Percentiles rank a stretch among this genome's conserved stretches.
These are phyloP conservation scores for Stephanodiscus triporus DNA, from an alignment of 108 stramenopile species.

Conservation along the genomic window DNA sequence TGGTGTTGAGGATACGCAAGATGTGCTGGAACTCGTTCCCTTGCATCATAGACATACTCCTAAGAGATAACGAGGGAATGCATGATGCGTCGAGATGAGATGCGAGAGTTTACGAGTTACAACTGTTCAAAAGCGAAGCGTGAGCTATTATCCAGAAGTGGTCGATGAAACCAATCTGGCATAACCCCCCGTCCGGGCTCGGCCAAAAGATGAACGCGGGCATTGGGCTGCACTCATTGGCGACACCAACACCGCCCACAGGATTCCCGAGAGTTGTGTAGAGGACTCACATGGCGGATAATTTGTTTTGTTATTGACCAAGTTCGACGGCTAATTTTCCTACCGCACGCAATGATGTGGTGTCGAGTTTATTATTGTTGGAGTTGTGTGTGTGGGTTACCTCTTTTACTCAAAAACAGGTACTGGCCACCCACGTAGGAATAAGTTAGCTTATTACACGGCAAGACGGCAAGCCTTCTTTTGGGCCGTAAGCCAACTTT, in stretches of 20 bases:
- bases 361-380: not conserved
- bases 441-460: not conserved
- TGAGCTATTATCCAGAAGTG: not conserved
- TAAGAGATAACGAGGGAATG: not conserved
- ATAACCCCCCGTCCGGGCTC: not conserved
- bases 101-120: not conserved
- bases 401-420: not conserved
- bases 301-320: constrained; percentile 37
- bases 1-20: constrained; percentile 99
- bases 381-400: not conserved
- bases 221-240: not conserved
- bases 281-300: constrained; percentile 45
- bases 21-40: constrained; percentile 99
- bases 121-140: not conserved
- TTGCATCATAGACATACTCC: constrained; percentile 86
- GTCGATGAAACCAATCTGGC: not conserved
- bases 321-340: constrained; percentile 19
- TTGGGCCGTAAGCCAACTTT: not conserved
- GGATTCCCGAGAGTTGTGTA: not conserved
- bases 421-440: constrained; percentile 4
- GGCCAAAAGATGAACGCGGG: not conserved
- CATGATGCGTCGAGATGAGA: not conserved
- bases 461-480: not conserved
- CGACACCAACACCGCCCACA: not conserved
- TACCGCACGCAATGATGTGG: not conserved